Evolutionary conservation across 345 rosid species (phyloP).

Genomic region (Gynandropsis gynandra): DNA sequence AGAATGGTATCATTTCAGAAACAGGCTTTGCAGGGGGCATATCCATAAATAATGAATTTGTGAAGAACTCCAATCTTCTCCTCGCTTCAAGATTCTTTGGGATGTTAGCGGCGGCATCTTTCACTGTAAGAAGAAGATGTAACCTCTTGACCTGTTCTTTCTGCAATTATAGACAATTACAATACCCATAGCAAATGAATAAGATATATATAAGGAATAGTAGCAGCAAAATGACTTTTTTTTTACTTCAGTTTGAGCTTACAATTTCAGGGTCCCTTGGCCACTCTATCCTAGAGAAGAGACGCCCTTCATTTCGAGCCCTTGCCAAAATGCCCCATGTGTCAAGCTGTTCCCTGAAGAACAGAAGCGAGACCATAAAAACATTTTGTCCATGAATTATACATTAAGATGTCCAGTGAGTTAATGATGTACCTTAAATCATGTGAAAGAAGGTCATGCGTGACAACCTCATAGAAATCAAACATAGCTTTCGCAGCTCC

Average conservation of each 20-base stretch:
- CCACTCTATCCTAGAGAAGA: conserved; percentile 82
- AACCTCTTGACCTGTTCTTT: conserved; percentile 89
- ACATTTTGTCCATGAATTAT: conserved; percentile 8
- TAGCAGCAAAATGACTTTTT: conserved; percentile 6
- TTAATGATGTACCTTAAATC: conserved; percentile 60
- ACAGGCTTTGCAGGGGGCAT: conserved; percentile 91
- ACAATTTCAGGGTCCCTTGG: conserved; percentile 94
- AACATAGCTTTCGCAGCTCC: conserved; percentile 88
- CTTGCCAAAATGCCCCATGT: conserved; percentile 88
- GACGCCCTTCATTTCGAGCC: conserved; percentile 81
- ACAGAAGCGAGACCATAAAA: conserved; percentile 17
- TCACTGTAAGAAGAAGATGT: conserved; percentile 93
- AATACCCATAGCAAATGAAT: neutral
- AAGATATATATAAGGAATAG: conserved; percentile 22
- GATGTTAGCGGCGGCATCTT: conserved; percentile 85
- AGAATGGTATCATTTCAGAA: conserved; percentile 78
- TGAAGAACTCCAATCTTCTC: conserved; percentile 84
- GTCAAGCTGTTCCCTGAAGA: conserved; percentile 84
- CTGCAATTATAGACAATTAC: conserved; percentile 37
- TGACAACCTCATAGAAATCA: conserved; percentile 76
- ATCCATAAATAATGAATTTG: conserved; percentile 91
- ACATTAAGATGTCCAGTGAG: conserved; percentile 2
- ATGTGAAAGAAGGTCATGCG: conserved; percentile 74
- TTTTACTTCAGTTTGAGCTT: conserved; percentile 20
- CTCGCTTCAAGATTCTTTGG: conserved; percentile 98